Conservation (phyloP, 2,329 filamentous ascomycete species). For the Pseudonectria buxi region DNA sequence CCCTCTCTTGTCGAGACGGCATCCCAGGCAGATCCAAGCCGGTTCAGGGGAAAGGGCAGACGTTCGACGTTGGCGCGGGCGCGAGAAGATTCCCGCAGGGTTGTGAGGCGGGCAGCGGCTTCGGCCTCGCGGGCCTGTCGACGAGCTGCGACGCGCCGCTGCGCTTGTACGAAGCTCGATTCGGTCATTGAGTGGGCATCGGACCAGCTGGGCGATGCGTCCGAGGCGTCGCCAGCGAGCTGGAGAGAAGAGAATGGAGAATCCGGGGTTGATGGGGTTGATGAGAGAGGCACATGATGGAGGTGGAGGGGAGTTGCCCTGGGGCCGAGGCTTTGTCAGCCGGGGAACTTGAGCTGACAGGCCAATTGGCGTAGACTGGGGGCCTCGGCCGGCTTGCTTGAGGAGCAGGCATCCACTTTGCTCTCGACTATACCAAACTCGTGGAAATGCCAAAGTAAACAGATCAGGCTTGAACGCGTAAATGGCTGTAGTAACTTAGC, state of each 20-base stretch:
- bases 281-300: constrained; percentile 18
- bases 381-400: too few species aligned
- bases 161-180: constrained; percentile 76
- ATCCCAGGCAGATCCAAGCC: constrained; percentile 60
- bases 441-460: too few species aligned
- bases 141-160: constrained; percentile 76
- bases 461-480: too few species aligned
- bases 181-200: constrained; percentile 40
- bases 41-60: constrained; percentile 57
- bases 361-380: not conserved
- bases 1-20: constrained; percentile 66
- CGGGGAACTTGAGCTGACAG: constrained; percentile 1
- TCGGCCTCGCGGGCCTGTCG: constrained; percentile 68
- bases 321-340: constrained; percentile 18
- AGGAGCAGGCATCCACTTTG: too few species aligned
- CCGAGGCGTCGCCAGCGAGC: too few species aligned
- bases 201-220: constrained; percentile 4
- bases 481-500: too few species aligned
- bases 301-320: constrained; percentile 8
- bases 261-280: constrained; percentile 4
- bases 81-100: constrained; percentile 44
- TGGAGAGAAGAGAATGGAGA: not conserved
- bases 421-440: too few species aligned
- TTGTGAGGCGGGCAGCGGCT: constrained; percentile 48
- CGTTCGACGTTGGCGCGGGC: constrained; percentile 49